phyloP scores from a whole-genome alignment of 305 asterid species.

The Lippia alba region DNA sequence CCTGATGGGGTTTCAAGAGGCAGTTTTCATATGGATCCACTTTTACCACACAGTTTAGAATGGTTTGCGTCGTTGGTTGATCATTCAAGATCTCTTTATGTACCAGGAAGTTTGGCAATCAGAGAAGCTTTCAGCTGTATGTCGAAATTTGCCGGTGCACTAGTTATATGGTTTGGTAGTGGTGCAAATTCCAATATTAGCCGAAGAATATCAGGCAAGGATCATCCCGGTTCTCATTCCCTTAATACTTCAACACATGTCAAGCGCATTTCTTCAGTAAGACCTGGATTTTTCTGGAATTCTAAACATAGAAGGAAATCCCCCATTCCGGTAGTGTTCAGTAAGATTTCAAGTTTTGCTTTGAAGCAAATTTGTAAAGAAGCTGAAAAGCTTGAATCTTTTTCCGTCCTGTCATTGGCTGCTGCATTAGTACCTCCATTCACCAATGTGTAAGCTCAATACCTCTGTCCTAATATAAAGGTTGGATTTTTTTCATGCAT shows the following conservation, averaged over 20 bases:
- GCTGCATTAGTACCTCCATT: constrained; percentile 79
- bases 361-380: constrained; percentile 60
- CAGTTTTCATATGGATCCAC: constrained; percentile 63
- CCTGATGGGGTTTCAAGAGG: constrained; percentile 57
- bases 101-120: constrained; percentile 70
- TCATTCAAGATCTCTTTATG: constrained; percentile 56
- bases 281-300: constrained; percentile 51
- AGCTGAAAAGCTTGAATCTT: constrained; percentile 61
- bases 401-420: constrained; percentile 73
- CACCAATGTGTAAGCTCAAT: constrained; percentile 67
- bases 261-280: constrained; percentile 50
- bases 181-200: constrained; percentile 59
- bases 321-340: constrained; percentile 51
- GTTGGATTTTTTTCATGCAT: not conserved
- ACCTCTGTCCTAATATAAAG: constrained; percentile 12
- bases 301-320: constrained; percentile 45
- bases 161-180: constrained; percentile 68
- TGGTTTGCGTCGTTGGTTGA: constrained; percentile 61
- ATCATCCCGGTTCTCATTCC: constrained; percentile 42
- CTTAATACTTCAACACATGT: constrained; percentile 42
- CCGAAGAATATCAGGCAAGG: constrained; percentile 40
- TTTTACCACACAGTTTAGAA: constrained; percentile 54
- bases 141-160: constrained; percentile 75
- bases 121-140: constrained; percentile 74
- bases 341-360: constrained; percentile 64